Evolutionary conservation across 208 protist genomes (phyloP), one percentile per base, ranked within the genome.

Genomic region (Leishmania lainsoni): DNA sequence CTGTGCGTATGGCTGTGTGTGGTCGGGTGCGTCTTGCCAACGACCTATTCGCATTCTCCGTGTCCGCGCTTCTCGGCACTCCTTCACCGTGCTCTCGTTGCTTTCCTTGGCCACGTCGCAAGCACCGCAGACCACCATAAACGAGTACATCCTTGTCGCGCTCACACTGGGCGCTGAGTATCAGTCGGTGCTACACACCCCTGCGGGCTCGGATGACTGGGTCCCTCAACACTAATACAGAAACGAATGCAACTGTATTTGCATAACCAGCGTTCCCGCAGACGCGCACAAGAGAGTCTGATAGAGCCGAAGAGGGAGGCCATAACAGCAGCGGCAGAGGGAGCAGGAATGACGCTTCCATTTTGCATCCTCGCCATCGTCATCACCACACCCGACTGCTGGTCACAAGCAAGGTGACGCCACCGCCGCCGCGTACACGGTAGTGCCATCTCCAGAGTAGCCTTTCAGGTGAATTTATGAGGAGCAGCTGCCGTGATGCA

Each of bases 161-260:
- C 26, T 72, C 58, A 14, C 71, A 81, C 3, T 81, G 69, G 71
- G 72, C 77, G 79, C 79, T 56, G 56, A 66, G 76, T 49, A 48
- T 26, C 14, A 56, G 48, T 8, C 26, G 42, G 42, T 49, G 48
- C 71, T n/a, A 22, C 74, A 69, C 54, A 39, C 78, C 12, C 42
- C 51, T 12, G 5, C 32, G 22, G 16, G 29, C 69, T 22, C 56
- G 12, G 32, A 32, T 26, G 69, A 52, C 51, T 51, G 52, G 3
- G 51, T 39, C 56, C 14, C 56, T 59, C 10, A 68, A 42, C 29
- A 68, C 63, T 32, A 68, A 10, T 68, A 29, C n/a, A 45, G 42
- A 45, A 14, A 26, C 26, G 59, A 22, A 26, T 35, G 59, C 59
- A 26, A 26, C 4, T 65, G 59, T n/a, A 65, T 9, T n/a, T 32